phyloP scores from a whole-genome alignment of 2,329 filamentous ascomycete species.

The Gnomoniopsis sp. region DNA sequence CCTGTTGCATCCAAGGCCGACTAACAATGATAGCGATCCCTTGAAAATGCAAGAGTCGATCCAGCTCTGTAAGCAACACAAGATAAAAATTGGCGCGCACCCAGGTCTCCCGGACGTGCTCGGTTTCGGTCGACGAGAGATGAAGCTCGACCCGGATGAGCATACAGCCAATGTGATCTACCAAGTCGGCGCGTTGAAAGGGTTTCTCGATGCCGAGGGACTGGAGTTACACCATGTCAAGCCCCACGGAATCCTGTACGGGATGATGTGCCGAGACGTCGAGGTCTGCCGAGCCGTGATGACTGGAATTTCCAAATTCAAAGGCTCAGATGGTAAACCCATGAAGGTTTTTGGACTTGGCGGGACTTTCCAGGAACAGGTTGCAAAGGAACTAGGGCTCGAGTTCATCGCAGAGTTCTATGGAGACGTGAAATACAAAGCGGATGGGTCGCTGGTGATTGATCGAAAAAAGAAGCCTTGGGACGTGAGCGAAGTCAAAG shows the following conservation, averaged over 20 bases:
- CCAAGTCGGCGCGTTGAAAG: slow-evolving; percentile 61
- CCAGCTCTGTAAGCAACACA: slow-evolving; percentile 52
- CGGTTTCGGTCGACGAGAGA: slow-evolving; percentile 62
- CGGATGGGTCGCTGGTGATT: slow-evolving; percentile 24
- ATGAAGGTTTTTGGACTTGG: slow-evolving; percentile 25
- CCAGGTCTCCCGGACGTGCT: slow-evolving; percentile 63
- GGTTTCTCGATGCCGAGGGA: slow-evolving; percentile 53
- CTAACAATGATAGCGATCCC: slow-evolving; percentile 54
- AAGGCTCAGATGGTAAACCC: background rate
- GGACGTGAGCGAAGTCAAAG: slow-evolving; percentile 35
- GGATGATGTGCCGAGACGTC: slow-evolving; percentile 25
- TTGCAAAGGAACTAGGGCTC: slow-evolving; percentile 22
- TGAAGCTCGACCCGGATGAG: slow-evolving; percentile 55
- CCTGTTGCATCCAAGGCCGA: slow-evolving; percentile 20
- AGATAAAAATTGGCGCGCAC: slow-evolving; percentile 58
- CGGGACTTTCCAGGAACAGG: slow-evolving; percentile 25
- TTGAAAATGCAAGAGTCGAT: slow-evolving; percentile 63
- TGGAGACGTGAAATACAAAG: slow-evolving; percentile 26
- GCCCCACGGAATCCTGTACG: slow-evolving; percentile 42
- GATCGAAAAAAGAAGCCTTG: slow-evolving; percentile 55
- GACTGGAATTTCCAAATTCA: slow-evolving; percentile 22
- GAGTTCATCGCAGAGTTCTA: slow-evolving; percentile 27
- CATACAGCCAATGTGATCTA: slow-evolving; percentile 57
- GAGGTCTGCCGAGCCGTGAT: slow-evolving; percentile 25
- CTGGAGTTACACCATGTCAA: slow-evolving; percentile 59